phyloP scores from a whole-genome alignment of 169 alveolate genomes.

The Theileria parva region DNA sequence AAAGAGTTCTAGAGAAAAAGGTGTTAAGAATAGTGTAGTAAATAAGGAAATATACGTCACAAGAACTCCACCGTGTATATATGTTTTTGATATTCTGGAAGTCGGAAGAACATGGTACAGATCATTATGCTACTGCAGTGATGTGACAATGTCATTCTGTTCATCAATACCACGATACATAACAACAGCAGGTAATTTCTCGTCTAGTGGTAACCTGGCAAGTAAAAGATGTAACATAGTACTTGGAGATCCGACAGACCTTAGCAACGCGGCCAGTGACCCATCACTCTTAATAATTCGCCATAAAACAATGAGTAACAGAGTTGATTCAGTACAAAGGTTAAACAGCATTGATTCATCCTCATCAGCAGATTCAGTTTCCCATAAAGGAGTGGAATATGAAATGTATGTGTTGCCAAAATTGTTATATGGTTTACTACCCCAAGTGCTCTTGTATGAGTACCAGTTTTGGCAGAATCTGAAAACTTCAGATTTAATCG shows the following conservation, averaged over 20 bases:
- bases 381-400: conserved; percentile 28
- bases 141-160: conserved; percentile 66
- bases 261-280: conserved; percentile 18
- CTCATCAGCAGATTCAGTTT: conserved; percentile 13
- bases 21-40: conserved; percentile 33
- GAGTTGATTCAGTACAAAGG: conserved; percentile 20
- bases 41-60: conserved; percentile 68
- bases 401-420: conserved; percentile 66
- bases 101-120: conserved; percentile 73
- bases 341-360: conserved; percentile 23
- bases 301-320: conserved; percentile 30
- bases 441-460: conserved; percentile 70
- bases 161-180: conserved; percentile 57
- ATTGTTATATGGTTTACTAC: conserved; percentile 65
- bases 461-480: conserved; percentile 76
- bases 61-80: conserved; percentile 66
- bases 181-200: conserved; percentile 3
- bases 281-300: conserved; percentile 41
- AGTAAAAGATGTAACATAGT: conserved; percentile 15
- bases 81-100: conserved; percentile 70
- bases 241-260: conserved; percentile 18
- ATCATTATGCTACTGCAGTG: conserved; percentile 72
- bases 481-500: conserved; percentile 67
- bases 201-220: neutral
- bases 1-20: conserved; percentile 11